Percentiles rank a stretch among this genome's conserved stretches.
phyloP scores from a whole-genome alignment of 2,329 filamentous ascomycete genomes.

The Paecilomyces sp. region DNA sequence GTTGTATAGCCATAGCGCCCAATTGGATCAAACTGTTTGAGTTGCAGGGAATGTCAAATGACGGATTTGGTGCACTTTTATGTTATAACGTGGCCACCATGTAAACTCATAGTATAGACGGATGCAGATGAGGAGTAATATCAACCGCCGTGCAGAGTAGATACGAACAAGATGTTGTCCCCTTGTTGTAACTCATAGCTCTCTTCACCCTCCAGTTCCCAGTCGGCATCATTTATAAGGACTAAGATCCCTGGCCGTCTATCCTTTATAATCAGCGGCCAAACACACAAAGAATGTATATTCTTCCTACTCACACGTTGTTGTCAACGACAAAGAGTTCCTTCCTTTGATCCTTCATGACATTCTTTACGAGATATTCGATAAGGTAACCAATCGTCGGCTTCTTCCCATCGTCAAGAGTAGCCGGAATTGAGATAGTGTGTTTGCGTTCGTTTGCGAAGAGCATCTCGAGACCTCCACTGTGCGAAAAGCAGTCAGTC shows the following conservation, averaged over 20 bases:
- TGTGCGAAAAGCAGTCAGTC: slow-evolving; percentile 26
- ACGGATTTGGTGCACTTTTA: neutral
- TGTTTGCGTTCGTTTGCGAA: slow-evolving; percentile 78
- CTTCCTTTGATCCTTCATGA: slow-evolving; percentile 78
- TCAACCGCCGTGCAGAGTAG: slow-evolving; percentile 88
- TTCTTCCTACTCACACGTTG: slow-evolving; percentile 64
- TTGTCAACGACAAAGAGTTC: slow-evolving; percentile 85
- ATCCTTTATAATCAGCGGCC: slow-evolving; percentile 12
- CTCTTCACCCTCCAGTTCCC: slow-evolving; percentile 95
- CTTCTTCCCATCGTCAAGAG: slow-evolving; percentile 51
- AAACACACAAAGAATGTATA: neutral
- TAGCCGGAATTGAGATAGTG: slow-evolving; percentile 59
- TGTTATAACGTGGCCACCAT: neutral
- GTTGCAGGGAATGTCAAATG: slow-evolving; percentile 1
- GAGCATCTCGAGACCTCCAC: slow-evolving; percentile 89
- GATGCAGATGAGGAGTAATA: neutral
- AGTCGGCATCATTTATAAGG: slow-evolving; percentile 95
- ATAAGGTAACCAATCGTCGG: slow-evolving; percentile 71
- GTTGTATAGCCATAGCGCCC: slow-evolving; percentile 24
- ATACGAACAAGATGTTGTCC: slow-evolving; percentile 93
- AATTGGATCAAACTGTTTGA: neutral
- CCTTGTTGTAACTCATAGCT: slow-evolving; percentile 72
- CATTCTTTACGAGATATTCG: slow-evolving; percentile 66
- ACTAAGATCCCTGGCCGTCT: slow-evolving; percentile 94
- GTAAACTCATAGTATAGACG: neutral